phyloP scores from a whole-genome alignment of 2,329 filamentous ascomycete species.

The Septoria petroselini region DNA sequence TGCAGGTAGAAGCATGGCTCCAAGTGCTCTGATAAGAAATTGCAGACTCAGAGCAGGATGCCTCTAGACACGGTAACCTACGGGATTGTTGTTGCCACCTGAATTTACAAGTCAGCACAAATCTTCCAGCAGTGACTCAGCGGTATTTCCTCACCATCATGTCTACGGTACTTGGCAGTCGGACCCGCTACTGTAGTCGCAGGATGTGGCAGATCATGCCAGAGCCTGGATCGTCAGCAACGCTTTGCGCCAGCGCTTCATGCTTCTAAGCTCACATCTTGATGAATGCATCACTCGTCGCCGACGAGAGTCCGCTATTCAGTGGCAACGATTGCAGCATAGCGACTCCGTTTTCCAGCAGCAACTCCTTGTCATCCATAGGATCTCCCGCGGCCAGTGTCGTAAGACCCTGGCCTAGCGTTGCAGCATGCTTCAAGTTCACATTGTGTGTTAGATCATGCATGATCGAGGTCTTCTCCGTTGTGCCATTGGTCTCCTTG shows the following conservation, averaged over 20 bases:
- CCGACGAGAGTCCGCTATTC: conserved; percentile 35
- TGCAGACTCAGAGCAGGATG: too few relatives aligned
- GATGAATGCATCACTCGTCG: conserved; percentile 52
- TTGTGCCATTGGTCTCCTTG: conserved; percentile 36
- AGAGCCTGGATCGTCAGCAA: conserved; percentile 37
- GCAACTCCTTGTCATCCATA: conserved; percentile 47
- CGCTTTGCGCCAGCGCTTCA: too few relatives aligned
- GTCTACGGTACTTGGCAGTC: conserved; percentile 40
- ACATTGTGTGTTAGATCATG: conserved; percentile 42
- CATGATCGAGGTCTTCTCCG: conserved; percentile 42
- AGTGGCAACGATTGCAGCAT: conserved; percentile 52
- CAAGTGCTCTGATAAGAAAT: too few relatives aligned
- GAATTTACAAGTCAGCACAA: neutral
- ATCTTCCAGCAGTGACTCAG: neutral
- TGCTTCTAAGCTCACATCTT: conserved; percentile 37
- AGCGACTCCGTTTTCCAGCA: conserved; percentile 52
- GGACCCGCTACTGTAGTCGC: conserved; percentile 49
- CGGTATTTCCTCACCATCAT: conserved; percentile 40
- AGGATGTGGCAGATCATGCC: conserved; percentile 53
- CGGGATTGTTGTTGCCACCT: conserved; percentile 44
- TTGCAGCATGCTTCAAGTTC: conserved; percentile 41
- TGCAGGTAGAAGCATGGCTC: too few relatives aligned
- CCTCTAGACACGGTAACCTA: neutral
- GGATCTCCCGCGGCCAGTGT: conserved; percentile 47
- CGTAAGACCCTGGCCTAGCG: conserved; percentile 42